phyloP scores from a whole-genome alignment of 305 asterid genomes.

The Withania somnifera region DNA sequence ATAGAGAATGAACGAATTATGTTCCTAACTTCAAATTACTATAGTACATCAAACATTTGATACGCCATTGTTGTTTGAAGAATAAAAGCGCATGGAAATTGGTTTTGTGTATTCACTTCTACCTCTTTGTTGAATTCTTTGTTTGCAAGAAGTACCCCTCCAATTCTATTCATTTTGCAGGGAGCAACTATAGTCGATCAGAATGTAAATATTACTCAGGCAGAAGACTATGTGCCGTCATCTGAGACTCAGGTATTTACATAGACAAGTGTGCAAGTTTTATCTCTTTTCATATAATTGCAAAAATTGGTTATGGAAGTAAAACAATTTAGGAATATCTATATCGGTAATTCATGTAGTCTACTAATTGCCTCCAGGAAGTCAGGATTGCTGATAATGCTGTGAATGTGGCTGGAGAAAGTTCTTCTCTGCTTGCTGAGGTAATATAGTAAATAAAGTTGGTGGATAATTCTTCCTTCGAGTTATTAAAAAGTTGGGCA shows the following conservation, averaged over 20 bases:
- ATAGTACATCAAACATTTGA: neutral
- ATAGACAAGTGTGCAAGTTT: neutral
- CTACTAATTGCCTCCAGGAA: slow-evolving; percentile 41
- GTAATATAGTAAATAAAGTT: slow-evolving; percentile 21
- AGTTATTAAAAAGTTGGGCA: neutral
- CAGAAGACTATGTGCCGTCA: slow-evolving; percentile 52
- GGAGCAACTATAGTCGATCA: slow-evolving; percentile 92
- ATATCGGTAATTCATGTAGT: neutral
- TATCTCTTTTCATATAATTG: neutral
- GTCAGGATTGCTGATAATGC: slow-evolving; percentile 47
- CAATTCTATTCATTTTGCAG: slow-evolving; percentile 26
- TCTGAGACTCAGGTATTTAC: slow-evolving; percentile 38
- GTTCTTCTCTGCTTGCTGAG: slow-evolving; percentile 42
- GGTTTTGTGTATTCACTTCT: neutral
- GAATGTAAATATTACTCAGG: slow-evolving; percentile 53
- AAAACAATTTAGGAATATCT: neutral
- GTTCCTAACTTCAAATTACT: neutral
- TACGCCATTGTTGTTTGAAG: neutral
- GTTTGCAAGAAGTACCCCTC: neutral
- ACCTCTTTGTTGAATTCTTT: neutral
- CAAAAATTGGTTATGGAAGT: neutral
- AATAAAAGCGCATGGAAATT: neutral
- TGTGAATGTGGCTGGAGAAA: slow-evolving; percentile 35
- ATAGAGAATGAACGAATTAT: neutral
- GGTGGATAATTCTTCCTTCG: neutral